Evolutionary conservation across 306 rosid species (phyloP).

Genomic region (Vicia sativa): DNA sequence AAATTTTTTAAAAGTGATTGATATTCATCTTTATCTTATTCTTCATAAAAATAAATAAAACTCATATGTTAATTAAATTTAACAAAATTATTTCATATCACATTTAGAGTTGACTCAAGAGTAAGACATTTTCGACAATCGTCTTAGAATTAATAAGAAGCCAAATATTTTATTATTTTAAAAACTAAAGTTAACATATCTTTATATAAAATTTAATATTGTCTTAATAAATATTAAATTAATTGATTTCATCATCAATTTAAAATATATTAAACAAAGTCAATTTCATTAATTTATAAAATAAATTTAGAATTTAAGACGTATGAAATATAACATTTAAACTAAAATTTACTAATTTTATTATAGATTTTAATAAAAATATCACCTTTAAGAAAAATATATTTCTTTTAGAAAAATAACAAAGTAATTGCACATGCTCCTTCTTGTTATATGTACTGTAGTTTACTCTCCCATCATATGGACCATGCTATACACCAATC

Average conservation of each 20-base stretch:
- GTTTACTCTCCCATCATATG: constrained; percentile 13
- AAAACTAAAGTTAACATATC: not conserved
- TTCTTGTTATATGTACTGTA: not conserved
- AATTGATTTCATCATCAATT: not conserved
- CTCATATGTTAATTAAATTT: too few relatives aligned
- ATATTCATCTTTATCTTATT: too few relatives aligned
- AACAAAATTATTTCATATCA: too few relatives aligned
- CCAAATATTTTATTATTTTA: not conserved
- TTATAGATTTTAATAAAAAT: too few relatives aligned
- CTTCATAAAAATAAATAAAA: too few relatives aligned
- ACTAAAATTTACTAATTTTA: too few relatives aligned
- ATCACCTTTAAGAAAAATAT: not conserved
- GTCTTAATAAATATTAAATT: not conserved
- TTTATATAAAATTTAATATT: not conserved
- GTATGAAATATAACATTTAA: too few relatives aligned
- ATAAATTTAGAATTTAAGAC: too few relatives aligned
- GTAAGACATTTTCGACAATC: too few relatives aligned
- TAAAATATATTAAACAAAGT: not conserved
- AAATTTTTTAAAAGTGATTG: too few relatives aligned
- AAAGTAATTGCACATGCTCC: constrained; percentile 38
- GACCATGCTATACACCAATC: constrained; percentile 24
- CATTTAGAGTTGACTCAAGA: too few relatives aligned
- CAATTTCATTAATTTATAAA: too few relatives aligned
- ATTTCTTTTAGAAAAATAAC: not conserved
- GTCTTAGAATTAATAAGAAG: not conserved